Base-by-base conservation (phyloP, 225 moss, liverwort and hornwort genomes). In the Bryum argenteum region DNA sequence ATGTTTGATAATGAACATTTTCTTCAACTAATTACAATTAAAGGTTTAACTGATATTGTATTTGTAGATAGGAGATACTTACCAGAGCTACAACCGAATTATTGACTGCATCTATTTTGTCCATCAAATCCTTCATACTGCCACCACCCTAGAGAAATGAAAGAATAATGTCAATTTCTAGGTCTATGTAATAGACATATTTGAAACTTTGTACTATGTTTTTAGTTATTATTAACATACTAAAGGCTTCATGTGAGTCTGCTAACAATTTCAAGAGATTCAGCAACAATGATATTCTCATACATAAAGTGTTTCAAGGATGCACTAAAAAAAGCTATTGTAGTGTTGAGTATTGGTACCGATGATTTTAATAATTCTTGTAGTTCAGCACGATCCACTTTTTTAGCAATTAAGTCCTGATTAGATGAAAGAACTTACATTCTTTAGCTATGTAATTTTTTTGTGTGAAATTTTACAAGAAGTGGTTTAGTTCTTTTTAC, bases 391-490 rank as follows among this genome's bases (percentile, higher is more conserved):
- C 51, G 63, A 10, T 88, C 82, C 12, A 70, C 59, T 39, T 88
- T 80, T 54, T 76, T 85, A 10, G 78, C 70, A 75, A 80, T 71
- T 16, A 85, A 54, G 33, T 82, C 70, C 69, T 88, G 0, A 2
- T 22, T 0, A 52, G 6, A 20, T n/a, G 45, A 33, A 11, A 8
- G 0, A 23, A 19, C 8, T 33, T 45, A 8, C 1, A 6, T 4
- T 11, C 3, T 43, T 44, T 7, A 43, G 43, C 3, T 9, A 1
- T 14, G 9, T 50, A 4, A 10, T 18, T 2, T 2, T 0, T 33
- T 6, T 5, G 33, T 33, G 33, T 4, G 33, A 33, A 33, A 33
- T 6, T 5, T 4, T 33, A 33, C 5, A 33, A 2, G 5, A 33
- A 33, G 5, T 4, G 33, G 33, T 5, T 33, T 6, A 33, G n/a